Evolutionary conservation across 2,329 filamentous ascomycete species (phyloP).

Genomic region (Exophiala bonariae): DNA sequence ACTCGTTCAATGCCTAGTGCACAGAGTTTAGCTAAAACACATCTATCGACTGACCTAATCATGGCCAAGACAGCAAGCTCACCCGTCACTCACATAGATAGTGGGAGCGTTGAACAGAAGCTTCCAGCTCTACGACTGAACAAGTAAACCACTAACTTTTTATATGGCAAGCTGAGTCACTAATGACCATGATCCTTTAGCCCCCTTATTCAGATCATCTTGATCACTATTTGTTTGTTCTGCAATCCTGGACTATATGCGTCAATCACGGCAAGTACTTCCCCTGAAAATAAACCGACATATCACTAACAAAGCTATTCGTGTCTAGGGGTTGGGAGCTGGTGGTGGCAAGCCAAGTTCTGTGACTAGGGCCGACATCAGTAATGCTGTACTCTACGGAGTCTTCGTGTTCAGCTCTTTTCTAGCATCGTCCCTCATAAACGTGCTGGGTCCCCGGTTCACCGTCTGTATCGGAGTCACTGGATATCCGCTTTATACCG

Average conservation of each 20-base stretch:
- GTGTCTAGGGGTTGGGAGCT: slow-evolving; percentile 19
- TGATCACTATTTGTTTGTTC: neutral
- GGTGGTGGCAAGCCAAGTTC: slow-evolving; percentile 24
- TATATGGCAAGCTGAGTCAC: too few species aligned
- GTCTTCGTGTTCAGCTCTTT: slow-evolving; percentile 17
- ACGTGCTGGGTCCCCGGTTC: slow-evolving; percentile 17
- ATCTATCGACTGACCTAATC: too few species aligned
- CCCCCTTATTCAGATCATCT: neutral
- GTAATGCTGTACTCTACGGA: slow-evolving; percentile 23
- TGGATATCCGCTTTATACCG: slow-evolving; percentile 23
- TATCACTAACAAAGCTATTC: neutral
- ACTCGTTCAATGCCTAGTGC: too few species aligned
- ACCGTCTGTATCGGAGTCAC: slow-evolving; percentile 14
- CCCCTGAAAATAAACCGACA: neutral
- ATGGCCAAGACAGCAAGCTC: too few species aligned
- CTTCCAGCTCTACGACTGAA: too few species aligned
- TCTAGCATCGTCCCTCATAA: slow-evolving; percentile 17
- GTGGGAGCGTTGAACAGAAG: too few species aligned
- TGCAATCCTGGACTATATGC: neutral
- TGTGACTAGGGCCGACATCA: slow-evolving; percentile 10
- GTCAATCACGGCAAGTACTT: neutral
- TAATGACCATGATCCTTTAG: too few species aligned
- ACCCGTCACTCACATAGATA: too few species aligned
- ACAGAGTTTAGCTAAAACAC: too few species aligned
- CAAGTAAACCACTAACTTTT: too few species aligned